Evolutionary conservation across 495 filamentous ascomycete species (phyloP), one percentile per base, ranked within the genome.

Genomic region (Umbilicaria muhlenbergii): DNA sequence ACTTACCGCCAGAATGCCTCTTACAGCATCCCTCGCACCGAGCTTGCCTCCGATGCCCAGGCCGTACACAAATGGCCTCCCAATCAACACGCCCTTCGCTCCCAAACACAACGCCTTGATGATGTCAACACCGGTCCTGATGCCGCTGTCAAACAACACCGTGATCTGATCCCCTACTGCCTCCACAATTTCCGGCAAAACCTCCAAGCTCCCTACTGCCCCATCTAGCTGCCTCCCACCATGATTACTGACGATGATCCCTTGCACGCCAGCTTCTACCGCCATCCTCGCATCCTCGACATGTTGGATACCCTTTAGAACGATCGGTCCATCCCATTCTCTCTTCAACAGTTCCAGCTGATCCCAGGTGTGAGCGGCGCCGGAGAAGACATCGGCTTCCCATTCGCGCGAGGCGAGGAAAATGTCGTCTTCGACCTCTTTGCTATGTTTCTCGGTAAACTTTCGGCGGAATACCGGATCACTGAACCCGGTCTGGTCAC

Each of bases 401-500:
- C 73, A 81, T 15, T 66, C 61, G 16, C 49, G 54, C 5, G 64
- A 59, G 3, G 69, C 68, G 35, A 53, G 59, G 4, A 62, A 11
- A 38, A 68, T 54, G 40, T 73, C 60, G 1, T 75, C 68, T 50
- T 78, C 74, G 1, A 69, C 47, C 35, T 63, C 66, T 2, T 46
- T 55, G 0, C 64, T 69, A 32, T 63, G 50, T 28, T 66, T 63
- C 47, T 68, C 60, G 39, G 64, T 61, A 45, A 70, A 74, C 28
- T 73, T 69, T 5, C 57, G 57, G 18, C 76, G 65, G 56, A 80
- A 82, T 1, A 78, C 39, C 87, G 93, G 60, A 92, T 94, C 50
- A 69, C 78, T 33, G 86, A 86, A 10, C 71, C 93, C 17, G 70
- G 93, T 11, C 71, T 83, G 11, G 78, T 76, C 33, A 93, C 84